phyloP scores from a whole-genome alignment of 1,284 basidiomycete genomes.

The Sporisorium exsertum region DNA sequence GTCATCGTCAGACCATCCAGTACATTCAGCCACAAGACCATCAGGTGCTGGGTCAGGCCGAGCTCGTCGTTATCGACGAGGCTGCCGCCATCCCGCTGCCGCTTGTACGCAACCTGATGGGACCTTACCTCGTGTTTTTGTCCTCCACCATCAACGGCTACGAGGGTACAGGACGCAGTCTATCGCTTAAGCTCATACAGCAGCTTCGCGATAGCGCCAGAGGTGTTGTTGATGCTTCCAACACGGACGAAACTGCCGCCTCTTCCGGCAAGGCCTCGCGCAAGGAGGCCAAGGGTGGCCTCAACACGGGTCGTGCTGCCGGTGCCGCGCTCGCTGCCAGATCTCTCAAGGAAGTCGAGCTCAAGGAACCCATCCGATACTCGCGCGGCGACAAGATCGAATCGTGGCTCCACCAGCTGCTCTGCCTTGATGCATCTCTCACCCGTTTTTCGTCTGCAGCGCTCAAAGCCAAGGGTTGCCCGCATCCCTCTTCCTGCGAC shows the following conservation, averaged over 20 bases:
- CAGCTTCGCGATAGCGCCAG: constrained; percentile 85
- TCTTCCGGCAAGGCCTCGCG: constrained; percentile 71
- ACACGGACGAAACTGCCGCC: constrained; percentile 72
- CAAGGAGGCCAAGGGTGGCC: constrained; percentile 68
- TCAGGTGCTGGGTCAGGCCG: constrained; percentile 96
- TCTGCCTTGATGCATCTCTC: constrained; percentile 93
- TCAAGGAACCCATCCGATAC: constrained; percentile 95
- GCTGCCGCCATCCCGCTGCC: constrained; percentile 97
- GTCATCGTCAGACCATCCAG: constrained; percentile 58
- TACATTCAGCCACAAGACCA: constrained; percentile 98
- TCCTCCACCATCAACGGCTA: constrained; percentile 99
- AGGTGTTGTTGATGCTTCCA: constrained; percentile 62
- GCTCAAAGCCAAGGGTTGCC: constrained; percentile 69
- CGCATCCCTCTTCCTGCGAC: constrained; percentile 92
- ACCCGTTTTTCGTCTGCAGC: constrained; percentile 72
- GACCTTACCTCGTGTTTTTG: constrained; percentile 97
- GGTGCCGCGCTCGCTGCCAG: constrained; percentile 74
- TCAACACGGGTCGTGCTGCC: constrained; percentile 46
- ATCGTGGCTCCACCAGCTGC: constrained; percentile 89
- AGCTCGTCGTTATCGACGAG: constrained; percentile 97
- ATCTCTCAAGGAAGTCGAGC: constrained; percentile 90
- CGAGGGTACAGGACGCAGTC: constrained; percentile 96
- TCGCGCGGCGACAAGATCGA: constrained; percentile 87
- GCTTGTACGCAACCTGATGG: constrained; percentile 91
- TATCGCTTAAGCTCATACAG: constrained; percentile 97